Evolutionary conservation across 1,284 basidiomycete genomes (phyloP).

Genomic region (Peniophora sp.): DNA sequence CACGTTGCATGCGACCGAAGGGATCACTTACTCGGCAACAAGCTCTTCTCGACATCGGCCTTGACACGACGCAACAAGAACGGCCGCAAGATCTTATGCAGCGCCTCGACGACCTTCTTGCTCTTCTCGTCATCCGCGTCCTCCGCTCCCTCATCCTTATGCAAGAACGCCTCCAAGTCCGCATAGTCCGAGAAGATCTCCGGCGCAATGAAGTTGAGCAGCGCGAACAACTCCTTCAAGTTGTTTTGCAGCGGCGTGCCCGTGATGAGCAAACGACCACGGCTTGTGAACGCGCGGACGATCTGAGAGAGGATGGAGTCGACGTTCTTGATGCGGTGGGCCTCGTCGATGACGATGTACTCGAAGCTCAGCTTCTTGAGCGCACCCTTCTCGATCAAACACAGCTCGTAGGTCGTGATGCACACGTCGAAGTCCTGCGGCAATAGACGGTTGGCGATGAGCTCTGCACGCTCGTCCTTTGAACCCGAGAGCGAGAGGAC

Average conservation of each 20-base stretch:
- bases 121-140: conserved; percentile 83
- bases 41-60: conserved; percentile 93
- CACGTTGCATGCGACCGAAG: background rate
- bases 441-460: conserved; percentile 76
- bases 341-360: conserved; percentile 99
- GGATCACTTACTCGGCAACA: conserved; percentile 71
- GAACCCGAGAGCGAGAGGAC: conserved; percentile 79
- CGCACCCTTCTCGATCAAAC: conserved; percentile 87
- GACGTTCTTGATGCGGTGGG: conserved; percentile 98
- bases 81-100: conserved; percentile 95
- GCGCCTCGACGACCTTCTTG: conserved; percentile 92
- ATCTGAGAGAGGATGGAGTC: conserved; percentile 96
- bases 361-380: conserved; percentile 96
- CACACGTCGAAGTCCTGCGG: conserved; percentile 91
- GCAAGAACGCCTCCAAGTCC: conserved; percentile 70
- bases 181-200: conserved; percentile 74
- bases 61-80: conserved; percentile 96
- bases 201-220: conserved; percentile 92
- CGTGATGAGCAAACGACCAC: conserved; percentile 90
- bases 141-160: conserved; percentile 68
- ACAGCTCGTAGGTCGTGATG: conserved; percentile 97
- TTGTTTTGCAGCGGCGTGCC: conserved; percentile 98
- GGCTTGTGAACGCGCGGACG: conserved; percentile 84
- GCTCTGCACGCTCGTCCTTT: conserved; percentile 83
- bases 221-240: conserved; percentile 92